Evolutionary conservation across 371 early-diverging fungal species (phyloP).

Genomic region (Mortierella sp.): DNA sequence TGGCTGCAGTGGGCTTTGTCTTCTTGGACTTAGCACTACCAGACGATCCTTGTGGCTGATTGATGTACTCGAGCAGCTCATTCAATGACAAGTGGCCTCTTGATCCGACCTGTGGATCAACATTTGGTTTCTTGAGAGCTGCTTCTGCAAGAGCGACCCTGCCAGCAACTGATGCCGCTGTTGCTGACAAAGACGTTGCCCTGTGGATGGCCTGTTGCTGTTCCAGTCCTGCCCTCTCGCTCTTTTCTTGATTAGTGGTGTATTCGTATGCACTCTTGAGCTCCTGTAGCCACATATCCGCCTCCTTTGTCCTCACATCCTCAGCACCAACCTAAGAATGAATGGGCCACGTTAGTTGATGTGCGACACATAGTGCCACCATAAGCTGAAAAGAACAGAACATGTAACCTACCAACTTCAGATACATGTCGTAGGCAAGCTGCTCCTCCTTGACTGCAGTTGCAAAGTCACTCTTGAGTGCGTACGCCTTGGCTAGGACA

Average conservation of each 20-base stretch:
- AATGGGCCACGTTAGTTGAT: not conserved
- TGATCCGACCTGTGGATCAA: slow-evolving; percentile 45
- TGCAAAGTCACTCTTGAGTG: slow-evolving; percentile 80
- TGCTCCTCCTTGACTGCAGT: slow-evolving; percentile 80
- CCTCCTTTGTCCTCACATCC: slow-evolving; percentile 79
- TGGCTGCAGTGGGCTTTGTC: slow-evolving; percentile 23
- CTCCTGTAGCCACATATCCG: slow-evolving; percentile 77
- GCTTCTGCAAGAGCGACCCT: slow-evolving; percentile 43
- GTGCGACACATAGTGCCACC: too few species aligned
- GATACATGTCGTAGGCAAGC: slow-evolving; percentile 76
- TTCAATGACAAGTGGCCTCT: slow-evolving; percentile 50
- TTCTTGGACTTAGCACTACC: slow-evolving; percentile 30
- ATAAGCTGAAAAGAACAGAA: not conserved
- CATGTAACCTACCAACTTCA: slow-evolving; percentile 56
- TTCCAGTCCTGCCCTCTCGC: slow-evolving; percentile 39
- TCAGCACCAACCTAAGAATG: slow-evolving; percentile 72
- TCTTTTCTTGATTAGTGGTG: slow-evolving; percentile 33
- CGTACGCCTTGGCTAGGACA: slow-evolving; percentile 80
- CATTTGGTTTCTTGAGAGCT: slow-evolving; percentile 44
- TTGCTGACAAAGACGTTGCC: slow-evolving; percentile 38
- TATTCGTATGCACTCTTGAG: slow-evolving; percentile 57
- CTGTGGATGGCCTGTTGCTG: slow-evolving; percentile 20
- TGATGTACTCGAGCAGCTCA: slow-evolving; percentile 47
- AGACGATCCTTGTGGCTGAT: slow-evolving; percentile 24
- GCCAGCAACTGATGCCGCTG: slow-evolving; percentile 40